Evolutionary conservation across 352 stramenopile genomes (phyloP).

Genomic region (Pythium sp.): DNA sequence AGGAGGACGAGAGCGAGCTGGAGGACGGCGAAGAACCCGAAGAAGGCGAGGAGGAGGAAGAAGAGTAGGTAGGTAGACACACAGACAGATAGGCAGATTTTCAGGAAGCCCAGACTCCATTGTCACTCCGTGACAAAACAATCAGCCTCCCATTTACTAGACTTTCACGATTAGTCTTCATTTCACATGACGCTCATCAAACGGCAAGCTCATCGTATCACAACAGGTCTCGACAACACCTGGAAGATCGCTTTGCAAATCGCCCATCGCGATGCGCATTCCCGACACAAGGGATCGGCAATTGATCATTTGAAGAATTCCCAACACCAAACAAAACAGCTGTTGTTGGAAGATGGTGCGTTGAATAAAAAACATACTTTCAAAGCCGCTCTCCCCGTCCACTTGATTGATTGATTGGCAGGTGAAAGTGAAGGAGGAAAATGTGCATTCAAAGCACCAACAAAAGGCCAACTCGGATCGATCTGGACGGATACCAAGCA

Average conservation of each 20-base stretch:
- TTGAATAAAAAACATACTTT: background rate
- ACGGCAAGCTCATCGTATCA: background rate
- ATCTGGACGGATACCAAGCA: background rate
- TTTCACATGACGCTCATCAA: background rate
- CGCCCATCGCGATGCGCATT: background rate
- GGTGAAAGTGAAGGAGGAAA: background rate
- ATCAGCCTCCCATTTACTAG: background rate
- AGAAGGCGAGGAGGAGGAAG: conserved; percentile 42
- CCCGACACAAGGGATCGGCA: background rate
- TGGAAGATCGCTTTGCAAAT: background rate
- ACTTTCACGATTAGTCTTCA: background rate
- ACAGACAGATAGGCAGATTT: background rate
- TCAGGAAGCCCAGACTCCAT: background rate
- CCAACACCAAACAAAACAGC: background rate
- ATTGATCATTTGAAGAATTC: background rate
- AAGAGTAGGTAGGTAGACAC: background rate
- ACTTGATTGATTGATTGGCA: background rate
- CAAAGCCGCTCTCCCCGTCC: background rate
- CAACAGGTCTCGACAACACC: background rate
- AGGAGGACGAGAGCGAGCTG: conserved; percentile 35
- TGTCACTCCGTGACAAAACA: background rate
- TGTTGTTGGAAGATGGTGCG: background rate
- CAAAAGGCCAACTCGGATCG: background rate
- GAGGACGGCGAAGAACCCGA: conserved; percentile 53
- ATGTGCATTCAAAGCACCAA: background rate